phyloP scores from a whole-genome alignment of 257 asterid species.

The Sherardia arvensis region DNA sequence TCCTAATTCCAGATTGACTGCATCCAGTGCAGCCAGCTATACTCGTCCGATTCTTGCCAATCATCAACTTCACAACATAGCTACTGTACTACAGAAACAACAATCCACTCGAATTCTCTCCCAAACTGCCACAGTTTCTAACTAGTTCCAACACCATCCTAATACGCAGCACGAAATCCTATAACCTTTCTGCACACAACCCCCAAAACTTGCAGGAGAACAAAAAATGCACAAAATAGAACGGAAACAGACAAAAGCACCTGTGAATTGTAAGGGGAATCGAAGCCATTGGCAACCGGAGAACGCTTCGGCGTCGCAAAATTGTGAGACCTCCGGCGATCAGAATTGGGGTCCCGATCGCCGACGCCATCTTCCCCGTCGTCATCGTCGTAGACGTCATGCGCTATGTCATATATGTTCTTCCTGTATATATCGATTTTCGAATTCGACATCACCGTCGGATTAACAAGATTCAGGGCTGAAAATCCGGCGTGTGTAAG shows the following conservation, averaged over 20 bases:
- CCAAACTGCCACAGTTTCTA: not conserved
- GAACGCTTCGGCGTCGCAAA: slow-evolving; percentile 41
- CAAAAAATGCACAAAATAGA: not conserved
- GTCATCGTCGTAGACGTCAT: slow-evolving; percentile 61
- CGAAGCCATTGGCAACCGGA: slow-evolving; percentile 60
- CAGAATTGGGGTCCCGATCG: slow-evolving; percentile 41
- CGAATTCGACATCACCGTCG: slow-evolving; percentile 74
- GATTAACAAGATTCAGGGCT: not conserved
- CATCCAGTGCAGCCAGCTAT: not conserved
- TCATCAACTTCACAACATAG: not conserved
- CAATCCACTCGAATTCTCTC: not conserved
- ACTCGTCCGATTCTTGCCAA: not conserved
- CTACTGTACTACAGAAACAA: not conserved
- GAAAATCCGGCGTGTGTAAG: not conserved
- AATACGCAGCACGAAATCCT: too few relatives aligned
- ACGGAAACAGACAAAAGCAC: slow-evolving; percentile 23
- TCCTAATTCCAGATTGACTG: not conserved
- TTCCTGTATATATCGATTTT: slow-evolving; percentile 83
- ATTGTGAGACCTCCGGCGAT: slow-evolving; percentile 51
- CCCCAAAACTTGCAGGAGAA: not conserved
- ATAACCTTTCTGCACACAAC: not conserved
- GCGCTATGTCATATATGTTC: slow-evolving; percentile 75
- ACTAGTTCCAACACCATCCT: not conserved
- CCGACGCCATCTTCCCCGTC: slow-evolving; percentile 54
- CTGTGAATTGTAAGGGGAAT: slow-evolving; percentile 48